These are phyloP conservation scores for Mycena citricolor DNA, from an alignment of 1,284 basidiomycete species.

Conservation along the genomic window DNA sequence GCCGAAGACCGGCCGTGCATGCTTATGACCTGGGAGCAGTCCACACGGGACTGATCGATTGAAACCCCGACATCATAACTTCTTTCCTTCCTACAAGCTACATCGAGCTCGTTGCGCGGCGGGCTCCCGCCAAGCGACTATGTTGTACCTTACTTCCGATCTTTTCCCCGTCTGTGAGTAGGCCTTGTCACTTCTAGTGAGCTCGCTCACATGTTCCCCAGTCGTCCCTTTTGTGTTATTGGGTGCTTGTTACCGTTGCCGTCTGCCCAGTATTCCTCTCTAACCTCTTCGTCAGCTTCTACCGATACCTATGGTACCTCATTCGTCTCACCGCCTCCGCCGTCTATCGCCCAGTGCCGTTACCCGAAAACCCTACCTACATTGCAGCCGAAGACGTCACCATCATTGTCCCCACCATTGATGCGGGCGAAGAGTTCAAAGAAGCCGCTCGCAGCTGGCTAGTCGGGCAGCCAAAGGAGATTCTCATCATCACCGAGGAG, in stretches of 20 bases:
- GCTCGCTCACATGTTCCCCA: conserved; percentile 32
- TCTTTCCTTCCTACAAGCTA: no score
- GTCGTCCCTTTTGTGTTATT: conserved; percentile 89
- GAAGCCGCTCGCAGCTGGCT: conserved; percentile 91
- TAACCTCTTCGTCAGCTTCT: conserved; percentile 52
- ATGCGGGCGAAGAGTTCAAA: conserved; percentile 92
- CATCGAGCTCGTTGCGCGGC: neutral
- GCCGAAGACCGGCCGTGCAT: no score
- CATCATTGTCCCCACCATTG: conserved; percentile 92
- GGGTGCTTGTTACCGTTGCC: conserved; percentile 54
- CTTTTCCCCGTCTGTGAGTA: conserved; percentile 75
- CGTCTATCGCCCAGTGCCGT: conserved; percentile 81
- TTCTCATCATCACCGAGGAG: conserved; percentile 91
- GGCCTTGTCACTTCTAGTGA: conserved; percentile 8
- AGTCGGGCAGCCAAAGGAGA: conserved; percentile 86
- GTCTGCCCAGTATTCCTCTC: neutral
- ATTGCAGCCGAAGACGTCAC: conserved; percentile 89
- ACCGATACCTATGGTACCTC: conserved; percentile 88
- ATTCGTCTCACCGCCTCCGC: conserved; percentile 77
- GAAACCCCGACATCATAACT: no score
- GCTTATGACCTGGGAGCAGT: no score
- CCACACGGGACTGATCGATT: no score
- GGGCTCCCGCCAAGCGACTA: conserved; percentile 26
- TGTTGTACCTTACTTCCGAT: conserved; percentile 78
- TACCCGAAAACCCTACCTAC: conserved; percentile 88